Percentiles rank a stretch among this genome's conserved stretches.
Evolutionary conservation across 345 rosid species (phyloP).

Genomic region (Salix suchowensis): DNA sequence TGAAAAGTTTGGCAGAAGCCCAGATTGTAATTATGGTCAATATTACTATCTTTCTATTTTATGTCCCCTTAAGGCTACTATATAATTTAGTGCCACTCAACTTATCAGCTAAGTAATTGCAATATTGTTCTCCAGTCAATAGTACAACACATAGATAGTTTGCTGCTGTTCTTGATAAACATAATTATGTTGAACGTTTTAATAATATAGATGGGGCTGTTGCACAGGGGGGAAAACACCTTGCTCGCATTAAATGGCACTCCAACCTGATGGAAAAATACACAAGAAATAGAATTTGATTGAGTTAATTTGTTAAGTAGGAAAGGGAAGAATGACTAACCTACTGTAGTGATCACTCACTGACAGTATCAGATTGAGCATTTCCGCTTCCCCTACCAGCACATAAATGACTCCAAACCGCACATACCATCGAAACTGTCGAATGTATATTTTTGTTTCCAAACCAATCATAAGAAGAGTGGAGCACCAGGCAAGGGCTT

Average conservation of each 20-base stretch:
- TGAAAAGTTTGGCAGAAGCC: not conserved
- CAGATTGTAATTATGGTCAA: not conserved
- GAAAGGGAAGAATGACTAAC: constrained; percentile 5
- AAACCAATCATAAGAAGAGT: constrained; percentile 24
- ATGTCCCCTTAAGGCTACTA: not conserved
- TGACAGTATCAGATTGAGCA: constrained; percentile 20
- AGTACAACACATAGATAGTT: not conserved
- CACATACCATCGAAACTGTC: constrained; percentile 32
- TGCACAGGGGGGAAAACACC: not conserved
- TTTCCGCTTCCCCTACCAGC: constrained; percentile 26
- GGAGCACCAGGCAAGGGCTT: constrained; percentile 27
- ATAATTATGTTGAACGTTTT: not conserved
- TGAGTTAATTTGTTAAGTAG: not conserved
- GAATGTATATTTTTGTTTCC: constrained; percentile 26
- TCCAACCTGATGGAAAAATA: not conserved
- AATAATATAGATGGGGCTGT: not conserved
- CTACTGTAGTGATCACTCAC: constrained; percentile 17
- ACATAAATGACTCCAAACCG: constrained; percentile 32
- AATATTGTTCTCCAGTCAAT: not conserved
- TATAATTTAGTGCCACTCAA: not conserved
- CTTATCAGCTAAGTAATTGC: not conserved
- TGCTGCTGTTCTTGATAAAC: not conserved
- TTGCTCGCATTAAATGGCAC: not conserved
- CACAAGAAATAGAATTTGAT: not conserved
- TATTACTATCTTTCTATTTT: not conserved